Percentiles rank a stretch among this genome's conserved stretches.
phyloP scores from a whole-genome alignment of 768 basidiomycete genomes.

The Sistotremastrum niveocremeum region DNA sequence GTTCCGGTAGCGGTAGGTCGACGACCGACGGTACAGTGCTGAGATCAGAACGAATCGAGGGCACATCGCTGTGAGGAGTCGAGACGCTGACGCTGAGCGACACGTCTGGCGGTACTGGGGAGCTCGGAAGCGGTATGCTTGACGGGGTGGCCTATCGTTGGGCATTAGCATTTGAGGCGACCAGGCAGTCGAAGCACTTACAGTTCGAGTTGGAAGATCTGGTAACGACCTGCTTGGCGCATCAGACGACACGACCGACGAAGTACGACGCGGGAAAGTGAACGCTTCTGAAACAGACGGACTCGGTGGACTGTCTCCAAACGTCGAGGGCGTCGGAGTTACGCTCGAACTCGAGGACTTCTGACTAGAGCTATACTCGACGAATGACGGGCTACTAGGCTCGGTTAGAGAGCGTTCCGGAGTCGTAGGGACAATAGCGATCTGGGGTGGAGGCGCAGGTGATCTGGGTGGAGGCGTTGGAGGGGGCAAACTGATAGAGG shows the following conservation, averaged over 20 bases:
- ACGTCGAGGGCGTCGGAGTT: slow-evolving; percentile 1
- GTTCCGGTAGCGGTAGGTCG: slow-evolving; percentile 2
- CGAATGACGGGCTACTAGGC: too few relatives aligned
- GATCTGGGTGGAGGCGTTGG: too few relatives aligned
- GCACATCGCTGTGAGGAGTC: slow-evolving; percentile 32
- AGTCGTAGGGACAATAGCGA: too few relatives aligned
- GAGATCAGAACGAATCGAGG: slow-evolving; percentile 34
- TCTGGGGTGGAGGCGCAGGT: too few relatives aligned
- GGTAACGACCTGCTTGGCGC: neutral
- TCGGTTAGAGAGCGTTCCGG: too few relatives aligned
- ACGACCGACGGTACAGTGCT: slow-evolving; percentile 27
- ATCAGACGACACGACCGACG: too few relatives aligned
- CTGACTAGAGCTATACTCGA: neutral
- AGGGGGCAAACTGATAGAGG: too few relatives aligned
- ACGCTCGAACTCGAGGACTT: neutral
- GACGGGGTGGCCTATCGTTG: slow-evolving; percentile 9
- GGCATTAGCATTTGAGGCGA: too few relatives aligned
- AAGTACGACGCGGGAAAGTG: too few relatives aligned
- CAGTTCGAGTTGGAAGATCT: neutral
- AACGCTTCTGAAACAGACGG: slow-evolving; percentile 1
- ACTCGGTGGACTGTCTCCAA: neutral
- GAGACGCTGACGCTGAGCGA: slow-evolving; percentile 35
- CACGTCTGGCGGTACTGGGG: slow-evolving; percentile 24
- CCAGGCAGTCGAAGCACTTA: slow-evolving; percentile 2
- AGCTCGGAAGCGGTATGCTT: slow-evolving; percentile 18